These are phyloP conservation scores for Dactylellina haptotyla DNA, from an alignment of 2,329 filamentous ascomycete genomes.

Conservation along the genomic window DNA sequence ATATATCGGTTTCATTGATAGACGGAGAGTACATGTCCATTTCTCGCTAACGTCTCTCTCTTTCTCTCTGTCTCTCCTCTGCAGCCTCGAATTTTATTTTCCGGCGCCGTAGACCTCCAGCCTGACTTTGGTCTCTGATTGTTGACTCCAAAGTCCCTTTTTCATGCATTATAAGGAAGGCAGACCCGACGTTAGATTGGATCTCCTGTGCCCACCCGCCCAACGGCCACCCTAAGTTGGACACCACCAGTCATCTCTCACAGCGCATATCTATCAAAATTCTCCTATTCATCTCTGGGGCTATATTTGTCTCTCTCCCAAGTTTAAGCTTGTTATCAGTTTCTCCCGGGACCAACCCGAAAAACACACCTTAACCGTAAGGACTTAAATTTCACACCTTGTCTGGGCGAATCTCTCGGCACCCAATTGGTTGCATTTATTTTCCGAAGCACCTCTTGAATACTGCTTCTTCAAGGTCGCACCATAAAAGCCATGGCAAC, in stretches of 20 bases:
- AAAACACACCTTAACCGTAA: too few species aligned
- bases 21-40: conserved; percentile 4
- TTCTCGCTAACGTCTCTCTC: too few species aligned
- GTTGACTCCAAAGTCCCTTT: conserved; percentile 33
- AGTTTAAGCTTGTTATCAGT: background rate
- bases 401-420: too few species aligned
- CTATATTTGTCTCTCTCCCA: conserved; percentile 10
- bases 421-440: background rate
- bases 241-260: background rate
- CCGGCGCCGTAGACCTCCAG: conserved; percentile 9
- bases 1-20: conserved; percentile 27
- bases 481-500: conserved; percentile 27
- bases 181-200: conserved; percentile 52
- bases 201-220: conserved; percentile 28
- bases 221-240: conserved; percentile 50
- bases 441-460: background rate
- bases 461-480: background rate
- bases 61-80: conserved; percentile 8
- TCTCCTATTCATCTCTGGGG: background rate
- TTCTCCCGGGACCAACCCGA: background rate
- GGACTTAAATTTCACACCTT: too few species aligned
- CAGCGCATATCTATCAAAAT: background rate
- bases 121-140: conserved; percentile 22
- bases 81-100: background rate
- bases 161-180: conserved; percentile 54